Conservation (phyloP, 2,329 filamentous ascomycete genomes). For the Hypoxylon sp. region DNA sequence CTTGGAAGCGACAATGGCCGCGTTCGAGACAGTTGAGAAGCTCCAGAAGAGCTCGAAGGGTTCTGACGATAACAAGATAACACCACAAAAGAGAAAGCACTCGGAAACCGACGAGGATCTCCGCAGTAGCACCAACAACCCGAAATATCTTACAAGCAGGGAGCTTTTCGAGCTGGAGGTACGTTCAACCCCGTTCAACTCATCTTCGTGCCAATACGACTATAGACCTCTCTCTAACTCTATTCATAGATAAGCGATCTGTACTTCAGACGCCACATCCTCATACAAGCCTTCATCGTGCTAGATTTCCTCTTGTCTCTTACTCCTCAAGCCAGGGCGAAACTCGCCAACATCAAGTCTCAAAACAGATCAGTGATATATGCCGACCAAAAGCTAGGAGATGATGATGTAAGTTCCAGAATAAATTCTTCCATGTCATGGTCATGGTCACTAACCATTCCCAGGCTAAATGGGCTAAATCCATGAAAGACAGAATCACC, state of each 20-base stretch:
- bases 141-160: slow-evolving; percentile 97
- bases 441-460: slow-evolving; percentile 40
- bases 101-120: slow-evolving; percentile 71
- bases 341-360: slow-evolving; percentile 74
- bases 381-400: slow-evolving; percentile 77
- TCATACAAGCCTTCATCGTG: slow-evolving; percentile 94
- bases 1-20: slow-evolving; percentile 75
- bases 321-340: slow-evolving; percentile 84
- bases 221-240: slow-evolving; percentile 44
- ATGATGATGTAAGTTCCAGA: slow-evolving; percentile 80
- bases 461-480: slow-evolving; percentile 84
- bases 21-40: slow-evolving; percentile 67
- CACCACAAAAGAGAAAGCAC: slow-evolving; percentile 78
- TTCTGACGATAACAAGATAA: slow-evolving; percentile 73
- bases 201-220: background rate
- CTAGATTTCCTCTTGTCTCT: slow-evolving; percentile 96
- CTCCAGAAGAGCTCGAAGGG: slow-evolving; percentile 66
- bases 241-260: slow-evolving; percentile 83
- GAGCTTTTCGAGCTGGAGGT: slow-evolving; percentile 97
- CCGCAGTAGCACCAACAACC: slow-evolving; percentile 86
- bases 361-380: slow-evolving; percentile 93
- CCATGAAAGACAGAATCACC: slow-evolving; percentile 84
- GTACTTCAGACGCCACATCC: slow-evolving; percentile 92
- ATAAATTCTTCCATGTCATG: background rate
- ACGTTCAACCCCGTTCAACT: slow-evolving; percentile 53